Evolutionary conservation across 257 asterid species (phyloP).

Genomic region (Misopates orontium): DNA sequence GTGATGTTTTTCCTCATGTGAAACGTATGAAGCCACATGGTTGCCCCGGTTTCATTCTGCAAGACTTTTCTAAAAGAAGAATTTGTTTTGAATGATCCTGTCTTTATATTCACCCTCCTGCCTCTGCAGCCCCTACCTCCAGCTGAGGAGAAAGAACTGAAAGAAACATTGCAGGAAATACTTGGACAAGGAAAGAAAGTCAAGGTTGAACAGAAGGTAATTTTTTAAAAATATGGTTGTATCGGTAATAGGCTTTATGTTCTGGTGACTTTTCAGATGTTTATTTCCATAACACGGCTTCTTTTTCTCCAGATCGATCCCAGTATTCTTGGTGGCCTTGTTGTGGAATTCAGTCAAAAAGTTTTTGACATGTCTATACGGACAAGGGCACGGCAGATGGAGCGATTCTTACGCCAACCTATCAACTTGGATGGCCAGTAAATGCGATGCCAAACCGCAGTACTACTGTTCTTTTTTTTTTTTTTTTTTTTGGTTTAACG

Average conservation of each 20-base stretch:
- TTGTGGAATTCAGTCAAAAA: constrained; percentile 74
- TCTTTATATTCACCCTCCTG: constrained; percentile 13
- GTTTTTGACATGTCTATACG: constrained; percentile 92
- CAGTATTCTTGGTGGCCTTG: constrained; percentile 90
- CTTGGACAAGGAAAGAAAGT: constrained; percentile 80
- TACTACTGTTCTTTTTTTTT: too few relatives aligned
- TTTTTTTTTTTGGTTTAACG: constrained; percentile 5
- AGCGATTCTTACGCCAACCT: constrained; percentile 90
- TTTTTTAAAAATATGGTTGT: neutral
- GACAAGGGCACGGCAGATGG: constrained; percentile 98
- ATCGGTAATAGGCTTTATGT: neutral
- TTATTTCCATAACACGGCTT: constrained; percentile 16
- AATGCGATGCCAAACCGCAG: constrained; percentile 5
- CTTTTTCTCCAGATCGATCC: constrained; percentile 67
- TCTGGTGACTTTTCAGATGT: neutral
- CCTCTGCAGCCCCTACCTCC: constrained; percentile 68
- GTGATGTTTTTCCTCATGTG: neutral
- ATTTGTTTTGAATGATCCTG: neutral
- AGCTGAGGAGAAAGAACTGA: constrained; percentile 87
- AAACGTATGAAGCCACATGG: neutral
- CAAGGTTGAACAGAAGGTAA: constrained; percentile 78
- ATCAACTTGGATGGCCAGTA: constrained; percentile 43
- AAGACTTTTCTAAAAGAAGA: neutral
- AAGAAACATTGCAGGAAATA: constrained; percentile 70
- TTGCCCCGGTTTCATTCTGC: neutral